phyloP scores from a whole-genome alignment of 1,284 basidiomycete species.

The Prillingera fragicola region DNA sequence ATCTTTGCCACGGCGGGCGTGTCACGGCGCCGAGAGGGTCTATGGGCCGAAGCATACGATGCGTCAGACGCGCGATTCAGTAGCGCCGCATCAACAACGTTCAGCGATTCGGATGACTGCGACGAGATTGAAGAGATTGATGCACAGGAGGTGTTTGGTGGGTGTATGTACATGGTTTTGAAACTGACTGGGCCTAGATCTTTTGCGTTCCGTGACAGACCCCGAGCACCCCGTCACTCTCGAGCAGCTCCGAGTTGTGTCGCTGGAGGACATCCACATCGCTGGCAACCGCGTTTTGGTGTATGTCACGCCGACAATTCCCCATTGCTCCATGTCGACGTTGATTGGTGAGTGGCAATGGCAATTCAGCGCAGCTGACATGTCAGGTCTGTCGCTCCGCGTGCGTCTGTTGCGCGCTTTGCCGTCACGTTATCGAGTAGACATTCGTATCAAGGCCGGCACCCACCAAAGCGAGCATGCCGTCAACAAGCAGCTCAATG shows the following conservation, averaged over 20 bases:
- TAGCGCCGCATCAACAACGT: too few species aligned
- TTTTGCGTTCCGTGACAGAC: constrained; percentile 88
- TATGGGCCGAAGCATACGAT: constrained; percentile 17
- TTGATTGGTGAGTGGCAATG: constrained; percentile 68
- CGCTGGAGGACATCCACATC: constrained; percentile 76
- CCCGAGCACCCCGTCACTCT: constrained; percentile 94
- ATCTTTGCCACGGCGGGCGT: constrained; percentile 33
- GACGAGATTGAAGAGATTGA: constrained; percentile 55
- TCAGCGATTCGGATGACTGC: neutral
- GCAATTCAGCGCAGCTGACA: constrained; percentile 1
- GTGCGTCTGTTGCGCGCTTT: constrained; percentile 85
- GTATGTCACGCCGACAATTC: constrained; percentile 94
- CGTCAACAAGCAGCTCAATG: constrained; percentile 97
- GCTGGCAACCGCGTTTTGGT: constrained; percentile 68
- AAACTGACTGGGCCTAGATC: too few species aligned
- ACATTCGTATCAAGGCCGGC: constrained; percentile 86
- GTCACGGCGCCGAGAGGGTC: constrained; percentile 10
- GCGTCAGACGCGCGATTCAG: too few species aligned
- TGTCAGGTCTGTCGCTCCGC: constrained; percentile 80
- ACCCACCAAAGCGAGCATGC: constrained; percentile 93
- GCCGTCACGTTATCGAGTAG: constrained; percentile 88
- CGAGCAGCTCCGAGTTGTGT: constrained; percentile 94
- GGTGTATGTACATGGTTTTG: too few species aligned
- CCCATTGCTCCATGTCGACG: constrained; percentile 97
- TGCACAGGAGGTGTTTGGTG: constrained; percentile 56